Conservation (phyloP, 352 stramenopile species). For the Phytophthora macrochlamydospora region DNA sequence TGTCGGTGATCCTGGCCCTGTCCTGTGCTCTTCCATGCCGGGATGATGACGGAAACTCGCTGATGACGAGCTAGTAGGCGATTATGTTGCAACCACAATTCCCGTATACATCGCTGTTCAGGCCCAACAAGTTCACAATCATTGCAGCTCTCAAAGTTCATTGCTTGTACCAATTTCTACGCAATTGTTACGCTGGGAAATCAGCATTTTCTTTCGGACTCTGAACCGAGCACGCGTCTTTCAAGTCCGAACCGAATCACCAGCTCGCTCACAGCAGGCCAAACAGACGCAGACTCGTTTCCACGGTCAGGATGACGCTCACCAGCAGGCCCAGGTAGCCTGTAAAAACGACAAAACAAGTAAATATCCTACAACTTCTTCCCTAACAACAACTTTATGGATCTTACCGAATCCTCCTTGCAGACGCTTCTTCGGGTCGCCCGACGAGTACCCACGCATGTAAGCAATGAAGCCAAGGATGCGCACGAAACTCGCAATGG, state of each 20-base stretch:
- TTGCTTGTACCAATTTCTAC: too few relatives aligned
- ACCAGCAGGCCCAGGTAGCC: constrained; percentile 54
- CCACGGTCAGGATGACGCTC: constrained; percentile 27
- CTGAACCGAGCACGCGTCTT: background rate
- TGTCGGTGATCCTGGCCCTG: too few relatives aligned
- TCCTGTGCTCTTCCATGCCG: too few relatives aligned
- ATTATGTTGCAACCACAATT: too few relatives aligned
- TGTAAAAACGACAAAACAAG: constrained; percentile 13
- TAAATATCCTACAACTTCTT: too few relatives aligned
- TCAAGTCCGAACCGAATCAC: background rate
- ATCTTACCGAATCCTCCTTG: constrained; percentile 62
- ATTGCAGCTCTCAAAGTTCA: too few relatives aligned
- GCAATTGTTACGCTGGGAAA: too few relatives aligned
- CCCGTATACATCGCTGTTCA: too few relatives aligned
- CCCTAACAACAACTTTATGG: too few relatives aligned
- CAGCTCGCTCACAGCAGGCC: constrained; percentile 21
- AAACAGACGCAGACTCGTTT: constrained; percentile 35
- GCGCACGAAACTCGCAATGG: constrained; percentile 59
- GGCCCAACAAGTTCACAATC: too few relatives aligned
- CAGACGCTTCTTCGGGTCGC: constrained; percentile 64
- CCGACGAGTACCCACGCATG: constrained; percentile 65
- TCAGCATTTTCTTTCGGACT: background rate
- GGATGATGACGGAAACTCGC: too few relatives aligned
- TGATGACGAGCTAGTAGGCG: too few relatives aligned
- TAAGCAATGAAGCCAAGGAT: constrained; percentile 70